These are phyloP conservation scores for Zygotorulaspora sp. DNA, from an alignment of 805 yeast genomes.

Conservation along the genomic window DNA sequence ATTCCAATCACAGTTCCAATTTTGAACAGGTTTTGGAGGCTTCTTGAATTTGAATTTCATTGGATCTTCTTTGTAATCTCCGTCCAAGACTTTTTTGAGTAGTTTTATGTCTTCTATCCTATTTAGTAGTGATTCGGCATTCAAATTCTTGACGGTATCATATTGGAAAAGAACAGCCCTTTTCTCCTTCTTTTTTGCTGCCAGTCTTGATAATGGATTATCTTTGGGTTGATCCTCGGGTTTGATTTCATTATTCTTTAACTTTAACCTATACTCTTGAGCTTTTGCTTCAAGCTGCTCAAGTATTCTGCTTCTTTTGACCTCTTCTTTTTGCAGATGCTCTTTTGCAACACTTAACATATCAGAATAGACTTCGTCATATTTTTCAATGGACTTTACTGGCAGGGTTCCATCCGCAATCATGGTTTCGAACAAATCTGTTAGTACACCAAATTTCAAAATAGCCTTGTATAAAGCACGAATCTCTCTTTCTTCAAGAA, in stretches of 20 bases:
- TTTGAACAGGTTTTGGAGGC: conserved; percentile 74
- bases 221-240: conserved; percentile 33
- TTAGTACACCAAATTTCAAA: conserved; percentile 73
- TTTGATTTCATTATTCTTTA: conserved; percentile 36
- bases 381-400: conserved; percentile 72
- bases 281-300: conserved; percentile 60
- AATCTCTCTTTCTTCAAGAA: conserved; percentile 78
- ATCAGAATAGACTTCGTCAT: conserved; percentile 73
- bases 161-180: conserved; percentile 87
- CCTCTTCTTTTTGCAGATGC: conserved; percentile 61
- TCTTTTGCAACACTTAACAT: conserved; percentile 58
- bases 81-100: conserved; percentile 49
- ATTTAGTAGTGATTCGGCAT: conserved; percentile 80
- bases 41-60: conserved; percentile 54
- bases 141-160: conserved; percentile 79
- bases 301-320: conserved; percentile 50
- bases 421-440: conserved; percentile 73
- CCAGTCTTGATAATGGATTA: conserved; percentile 50
- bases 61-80: conserved; percentile 52
- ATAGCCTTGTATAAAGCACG: conserved; percentile 82
- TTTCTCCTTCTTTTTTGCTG: conserved; percentile 72
- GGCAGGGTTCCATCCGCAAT: conserved; percentile 87
- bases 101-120: conserved; percentile 82
- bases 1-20: conserved; percentile 89
- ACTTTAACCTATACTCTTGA: conserved; percentile 46